Evolutionary conservation across 2,329 filamentous ascomycete species (phyloP).

Genomic region (Penicillium concentricum): DNA sequence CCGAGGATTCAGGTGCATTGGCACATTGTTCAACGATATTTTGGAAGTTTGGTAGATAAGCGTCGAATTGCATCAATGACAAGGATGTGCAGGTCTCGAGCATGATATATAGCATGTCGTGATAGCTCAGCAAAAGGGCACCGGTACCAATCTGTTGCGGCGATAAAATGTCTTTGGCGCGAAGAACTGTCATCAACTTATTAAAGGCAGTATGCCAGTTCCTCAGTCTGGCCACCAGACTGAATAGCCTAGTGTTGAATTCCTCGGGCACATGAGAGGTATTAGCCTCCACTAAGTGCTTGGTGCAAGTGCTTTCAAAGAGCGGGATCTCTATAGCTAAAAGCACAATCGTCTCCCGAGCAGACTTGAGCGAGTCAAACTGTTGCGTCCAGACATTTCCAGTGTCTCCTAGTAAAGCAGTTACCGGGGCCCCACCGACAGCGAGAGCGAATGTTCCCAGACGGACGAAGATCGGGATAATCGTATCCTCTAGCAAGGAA

Average conservation of each 20-base stretch:
- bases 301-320: slow-evolving; percentile 22
- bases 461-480: slow-evolving; percentile 32
- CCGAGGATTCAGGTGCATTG: slow-evolving; percentile 21
- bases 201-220: slow-evolving; percentile 26
- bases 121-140: slow-evolving; percentile 24
- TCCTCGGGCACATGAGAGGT: slow-evolving; percentile 14
- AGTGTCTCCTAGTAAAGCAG: slow-evolving; percentile 15
- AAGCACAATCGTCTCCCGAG: slow-evolving; percentile 27
- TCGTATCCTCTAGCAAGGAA: slow-evolving; percentile 23
- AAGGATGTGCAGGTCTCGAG: slow-evolving; percentile 22
- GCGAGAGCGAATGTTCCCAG: slow-evolving; percentile 24
- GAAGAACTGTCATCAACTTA: slow-evolving; percentile 13
- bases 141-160: slow-evolving; percentile 15
- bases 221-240: slow-evolving; percentile 17
- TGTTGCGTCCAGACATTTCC: background rate
- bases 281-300: slow-evolving; percentile 14
- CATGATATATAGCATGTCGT: slow-evolving; percentile 27
- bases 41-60: slow-evolving; percentile 25
- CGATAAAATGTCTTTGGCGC: slow-evolving; percentile 6
- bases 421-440: slow-evolving; percentile 11
- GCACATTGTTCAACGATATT: slow-evolving; percentile 27
- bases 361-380: slow-evolving; percentile 25
- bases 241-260: slow-evolving; percentile 13
- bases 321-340: slow-evolving; percentile 24
- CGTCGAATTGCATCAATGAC: slow-evolving; percentile 22